phyloP scores from a whole-genome alignment of 257 asterid species.

The Nicotiana knightiana region DNA sequence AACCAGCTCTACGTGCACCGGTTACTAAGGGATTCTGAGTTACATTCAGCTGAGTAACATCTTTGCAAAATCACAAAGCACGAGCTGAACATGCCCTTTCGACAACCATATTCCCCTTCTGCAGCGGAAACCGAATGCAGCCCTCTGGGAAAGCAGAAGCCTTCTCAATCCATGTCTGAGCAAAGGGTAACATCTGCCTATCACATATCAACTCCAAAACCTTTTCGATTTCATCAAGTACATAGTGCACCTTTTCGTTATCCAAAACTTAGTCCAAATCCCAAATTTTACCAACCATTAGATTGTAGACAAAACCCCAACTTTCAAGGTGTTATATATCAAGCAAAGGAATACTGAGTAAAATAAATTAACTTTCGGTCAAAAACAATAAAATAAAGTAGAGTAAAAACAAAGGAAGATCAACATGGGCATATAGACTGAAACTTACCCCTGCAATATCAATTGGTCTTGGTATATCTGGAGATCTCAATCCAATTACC shows the following conservation, averaged over 20 bases:
- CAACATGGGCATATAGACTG: neutral
- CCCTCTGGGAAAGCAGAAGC: conserved; percentile 19
- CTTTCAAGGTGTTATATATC: too few relatives aligned
- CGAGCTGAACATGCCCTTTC: conserved; percentile 20
- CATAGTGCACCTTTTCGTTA: too few relatives aligned
- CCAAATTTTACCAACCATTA: too few relatives aligned
- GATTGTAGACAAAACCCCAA: too few relatives aligned
- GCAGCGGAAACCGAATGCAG: conserved; percentile 16
- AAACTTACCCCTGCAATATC: neutral
- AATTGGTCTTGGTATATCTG: too few relatives aligned
- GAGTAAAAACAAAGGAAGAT: too few relatives aligned
- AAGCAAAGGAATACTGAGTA: too few relatives aligned
- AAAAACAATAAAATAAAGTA: too few relatives aligned
- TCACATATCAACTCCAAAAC: conserved; percentile 21
- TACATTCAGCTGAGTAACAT: too few relatives aligned
- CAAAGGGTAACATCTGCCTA: conserved; percentile 16
- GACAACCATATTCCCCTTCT: conserved; percentile 17
- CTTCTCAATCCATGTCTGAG: conserved; percentile 25
- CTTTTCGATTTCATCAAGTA: neutral
- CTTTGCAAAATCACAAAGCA: neutral
- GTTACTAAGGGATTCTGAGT: conserved; percentile 9
- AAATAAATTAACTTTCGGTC: too few relatives aligned
- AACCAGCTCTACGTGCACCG: conserved; percentile 18
- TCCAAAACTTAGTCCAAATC: too few relatives aligned
- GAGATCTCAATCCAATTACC: too few relatives aligned